Evolutionary conservation across 345 rosid species (phyloP), one percentile per base, ranked within the genome.

Genomic region (Arabidopsis arenosa): DNA sequence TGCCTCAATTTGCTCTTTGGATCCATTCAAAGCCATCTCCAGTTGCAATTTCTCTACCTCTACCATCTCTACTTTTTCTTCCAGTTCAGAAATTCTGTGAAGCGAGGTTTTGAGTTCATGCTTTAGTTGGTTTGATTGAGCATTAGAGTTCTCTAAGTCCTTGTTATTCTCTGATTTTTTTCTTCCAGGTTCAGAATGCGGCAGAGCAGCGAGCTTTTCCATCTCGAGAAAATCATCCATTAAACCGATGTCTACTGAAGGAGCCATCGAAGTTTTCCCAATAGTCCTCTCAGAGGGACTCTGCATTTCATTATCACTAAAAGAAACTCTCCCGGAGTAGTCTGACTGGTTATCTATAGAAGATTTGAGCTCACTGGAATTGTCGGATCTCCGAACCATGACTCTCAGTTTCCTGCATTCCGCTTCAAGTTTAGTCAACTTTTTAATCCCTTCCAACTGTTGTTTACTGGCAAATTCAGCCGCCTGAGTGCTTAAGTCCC

Each of bases 141-240:
- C 68, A 80, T 58, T 81, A 39, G 67, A 10, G 76, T 77, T 83
- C 53, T 83, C 78, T 18, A 84, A 35, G 41, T 43, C 59, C 40
- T 72, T 62, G 56, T 45, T 85, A 17, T 40, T 60, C 74, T 82
- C 87, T 17, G 36, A 33, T 48, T 58, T 66, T 65, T 84, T 67
- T 63, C 74, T 80, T 70, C 73, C 83, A 14, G 72, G 80, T 79
- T 79, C 87, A 64, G 84, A 78, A 30, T 75, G 83, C 0, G 86
- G 89, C 61, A 70, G 59, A 45, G 91, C 86, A 21, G 91, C 98
- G 1, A 93, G 89, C 82, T 83, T 89, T 72, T 91, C 93, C 96
- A 94, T 92, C 84, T 94, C 98, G 15, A 94, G 90, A 83, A 94
- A 94, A 77, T 94, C 99, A 80, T 92, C 97, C 99, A 95, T 88